Conservation (phyloP, 257 asterid genomes). For the Leptodermis oblonga region DNA sequence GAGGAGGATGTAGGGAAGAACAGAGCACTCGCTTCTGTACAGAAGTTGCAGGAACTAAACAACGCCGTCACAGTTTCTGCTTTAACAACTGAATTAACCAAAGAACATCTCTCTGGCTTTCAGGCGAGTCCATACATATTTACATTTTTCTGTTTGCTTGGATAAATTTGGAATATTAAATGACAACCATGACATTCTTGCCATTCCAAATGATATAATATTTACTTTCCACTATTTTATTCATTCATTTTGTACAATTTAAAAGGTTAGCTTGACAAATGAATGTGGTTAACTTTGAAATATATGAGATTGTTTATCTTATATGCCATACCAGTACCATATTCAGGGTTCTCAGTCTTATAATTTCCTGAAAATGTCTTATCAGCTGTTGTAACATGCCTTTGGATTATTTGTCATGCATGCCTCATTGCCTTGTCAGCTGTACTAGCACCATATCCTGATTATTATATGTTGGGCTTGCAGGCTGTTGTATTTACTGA, state of each 20-base stretch:
- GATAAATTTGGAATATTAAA: background rate
- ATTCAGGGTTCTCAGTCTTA: too few relatives aligned
- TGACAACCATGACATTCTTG: background rate
- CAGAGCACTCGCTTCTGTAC: slow-evolving; percentile 80
- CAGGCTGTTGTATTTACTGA: slow-evolving; percentile 93
- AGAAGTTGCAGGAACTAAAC: slow-evolving; percentile 83
- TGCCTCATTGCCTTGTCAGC: background rate
- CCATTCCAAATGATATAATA: background rate
- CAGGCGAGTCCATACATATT: slow-evolving; percentile 38
- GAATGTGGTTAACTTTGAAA: too few relatives aligned
- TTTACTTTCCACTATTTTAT: too few relatives aligned
- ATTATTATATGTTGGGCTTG: slow-evolving; percentile 4
- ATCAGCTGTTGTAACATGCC: background rate
- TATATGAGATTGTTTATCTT: too few relatives aligned
- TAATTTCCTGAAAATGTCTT: too few relatives aligned
- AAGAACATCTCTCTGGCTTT: slow-evolving; percentile 63
- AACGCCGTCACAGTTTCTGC: slow-evolving; percentile 70
- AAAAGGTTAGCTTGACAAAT: too few relatives aligned
- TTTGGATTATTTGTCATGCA: background rate
- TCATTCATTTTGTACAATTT: too few relatives aligned
- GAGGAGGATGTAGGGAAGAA: slow-evolving; percentile 82
- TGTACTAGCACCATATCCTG: background rate
- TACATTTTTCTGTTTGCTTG: background rate
- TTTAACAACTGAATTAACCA: slow-evolving; percentile 57
- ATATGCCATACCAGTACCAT: too few relatives aligned